Percentiles rank a stretch among this genome's conserved stretches.
Evolutionary conservation across 1,284 basidiomycete genomes (phyloP).

Genomic region (Marasmius sp.): DNA sequence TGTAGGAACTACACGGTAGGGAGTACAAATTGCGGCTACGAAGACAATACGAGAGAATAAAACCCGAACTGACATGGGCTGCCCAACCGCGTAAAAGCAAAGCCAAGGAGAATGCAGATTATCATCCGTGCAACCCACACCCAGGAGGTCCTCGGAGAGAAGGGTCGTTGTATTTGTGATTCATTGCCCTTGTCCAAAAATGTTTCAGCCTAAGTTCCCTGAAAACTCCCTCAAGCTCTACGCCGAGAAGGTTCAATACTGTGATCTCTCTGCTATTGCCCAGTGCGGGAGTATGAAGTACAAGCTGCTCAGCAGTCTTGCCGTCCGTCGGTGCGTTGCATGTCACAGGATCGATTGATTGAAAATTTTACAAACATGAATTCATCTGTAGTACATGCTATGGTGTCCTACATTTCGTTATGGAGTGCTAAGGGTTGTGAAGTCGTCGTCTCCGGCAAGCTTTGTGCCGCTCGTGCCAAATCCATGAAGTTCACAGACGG

Average conservation of each 20-base stretch:
- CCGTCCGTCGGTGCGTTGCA: slow-evolving; percentile 84
- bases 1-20: slow-evolving; percentile 64
- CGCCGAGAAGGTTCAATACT: slow-evolving; percentile 99
- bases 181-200: slow-evolving; percentile 98
- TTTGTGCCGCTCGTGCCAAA: slow-evolving; percentile 99
- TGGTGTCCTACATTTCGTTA: slow-evolving; percentile 99
- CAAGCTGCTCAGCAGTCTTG: slow-evolving; percentile 99
- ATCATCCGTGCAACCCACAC: slow-evolving; percentile 99
- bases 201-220: slow-evolving; percentile 99
- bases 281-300: slow-evolving; percentile 99
- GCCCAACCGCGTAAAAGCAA: slow-evolving; percentile 55
- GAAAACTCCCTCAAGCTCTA: slow-evolving; percentile 99
- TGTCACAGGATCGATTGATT: slow-evolving; percentile 14
- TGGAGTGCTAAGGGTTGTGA: slow-evolving; percentile 99
- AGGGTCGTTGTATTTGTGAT: slow-evolving; percentile 99
- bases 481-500: slow-evolving; percentile 99
- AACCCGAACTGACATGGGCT: slow-evolving; percentile 92
- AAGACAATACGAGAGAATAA: slow-evolving; percentile 85
- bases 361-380: not conserved
- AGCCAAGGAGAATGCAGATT: slow-evolving; percentile 63
- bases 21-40: slow-evolving; percentile 88
- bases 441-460: slow-evolving; percentile 99
- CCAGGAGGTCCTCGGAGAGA: slow-evolving; percentile 99
- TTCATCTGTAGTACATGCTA: slow-evolving; percentile 82
- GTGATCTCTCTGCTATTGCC: slow-evolving; percentile 97